Evolutionary conservation across 106 monocot species (phyloP).

Genomic region (Dioscorea dumetorum): DNA sequence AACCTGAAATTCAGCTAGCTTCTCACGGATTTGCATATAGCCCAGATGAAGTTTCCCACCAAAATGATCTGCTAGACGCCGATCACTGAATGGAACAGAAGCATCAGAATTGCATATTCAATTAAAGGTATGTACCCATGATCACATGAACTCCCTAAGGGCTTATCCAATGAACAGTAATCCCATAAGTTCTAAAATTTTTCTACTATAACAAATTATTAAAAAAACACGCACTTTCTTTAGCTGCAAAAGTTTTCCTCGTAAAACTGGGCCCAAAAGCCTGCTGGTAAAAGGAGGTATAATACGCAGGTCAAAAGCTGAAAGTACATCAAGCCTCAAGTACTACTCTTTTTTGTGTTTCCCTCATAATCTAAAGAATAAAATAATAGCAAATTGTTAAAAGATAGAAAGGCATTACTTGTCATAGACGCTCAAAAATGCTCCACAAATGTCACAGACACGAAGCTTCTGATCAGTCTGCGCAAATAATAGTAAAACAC

Average conservation of each 20-base stretch:
- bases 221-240: constrained; percentile 87
- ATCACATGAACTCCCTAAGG: background rate
- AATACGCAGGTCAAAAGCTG: constrained; percentile 50
- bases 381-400: background rate
- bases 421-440: constrained; percentile 97
- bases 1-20: constrained; percentile 72
- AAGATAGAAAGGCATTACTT: constrained; percentile 42
- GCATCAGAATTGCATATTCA: constrained; percentile 7
- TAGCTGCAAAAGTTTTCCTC: constrained; percentile 94
- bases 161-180: constrained; percentile 3
- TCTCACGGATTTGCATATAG: constrained; percentile 94
- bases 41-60: constrained; percentile 95
- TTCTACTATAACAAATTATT: constrained; percentile 39
- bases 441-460: constrained; percentile 94
- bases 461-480: constrained; percentile 98
- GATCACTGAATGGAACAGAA: constrained; percentile 56
- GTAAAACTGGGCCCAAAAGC: constrained; percentile 85
- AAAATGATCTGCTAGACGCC: constrained; percentile 94
- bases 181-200: constrained; percentile 19
- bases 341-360: constrained; percentile 10
- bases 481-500: constrained; percentile 18
- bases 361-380: constrained; percentile 4
- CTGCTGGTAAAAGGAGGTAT: constrained; percentile 85
- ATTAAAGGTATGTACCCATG: too few relatives aligned
- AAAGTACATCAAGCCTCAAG: constrained; percentile 31